A percentile compares a stretch with the other conserved stretches of the same genome.
Evolutionary conservation across 129 eudicot species (phyloP).

Genomic region (Tanacetum coccineum): DNA sequence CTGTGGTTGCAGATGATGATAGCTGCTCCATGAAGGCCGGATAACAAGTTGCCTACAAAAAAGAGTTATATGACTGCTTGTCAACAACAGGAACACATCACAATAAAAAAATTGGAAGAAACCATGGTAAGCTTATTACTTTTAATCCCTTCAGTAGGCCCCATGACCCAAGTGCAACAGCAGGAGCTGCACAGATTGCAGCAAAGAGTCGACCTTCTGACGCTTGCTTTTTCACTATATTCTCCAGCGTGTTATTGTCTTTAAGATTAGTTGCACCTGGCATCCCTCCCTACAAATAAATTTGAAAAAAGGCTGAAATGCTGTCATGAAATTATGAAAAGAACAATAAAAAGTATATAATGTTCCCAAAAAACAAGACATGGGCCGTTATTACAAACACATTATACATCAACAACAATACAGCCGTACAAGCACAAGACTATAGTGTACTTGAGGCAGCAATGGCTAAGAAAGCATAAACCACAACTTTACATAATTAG

Average conservation of each 20-base stretch:
- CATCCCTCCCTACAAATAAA: constrained; percentile 61
- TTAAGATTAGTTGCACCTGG: constrained; percentile 78
- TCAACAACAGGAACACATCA: constrained; percentile 9
- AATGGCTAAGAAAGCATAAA: constrained; percentile 8
- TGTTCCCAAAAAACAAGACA: neutral
- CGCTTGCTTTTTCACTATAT: constrained; percentile 79
- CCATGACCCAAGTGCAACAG: constrained; percentile 97
- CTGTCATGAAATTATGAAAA: constrained; percentile 1
- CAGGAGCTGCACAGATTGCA: constrained; percentile 98
- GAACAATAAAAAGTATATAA: neutral
- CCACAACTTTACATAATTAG: neutral
- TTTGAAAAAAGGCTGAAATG: neutral
- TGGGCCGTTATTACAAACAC: neutral
- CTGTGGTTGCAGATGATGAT: constrained; percentile 67
- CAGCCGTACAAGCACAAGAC: neutral
- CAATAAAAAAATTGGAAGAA: neutral
- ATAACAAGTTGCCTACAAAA: constrained; percentile 83
- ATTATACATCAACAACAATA: neutral
- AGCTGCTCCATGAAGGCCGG: constrained; percentile 91
- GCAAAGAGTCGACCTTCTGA: constrained; percentile 78
- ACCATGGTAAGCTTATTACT: constrained; percentile 29
- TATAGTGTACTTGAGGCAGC: neutral
- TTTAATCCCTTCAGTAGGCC: constrained; percentile 80
- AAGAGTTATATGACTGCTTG: constrained; percentile 3
- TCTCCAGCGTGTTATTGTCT: constrained; percentile 56